Evolutionary conservation across 371 early-diverging fungal species (phyloP), one percentile per base, ranked within the genome.

Genomic region (Mortierella sp.): DNA sequence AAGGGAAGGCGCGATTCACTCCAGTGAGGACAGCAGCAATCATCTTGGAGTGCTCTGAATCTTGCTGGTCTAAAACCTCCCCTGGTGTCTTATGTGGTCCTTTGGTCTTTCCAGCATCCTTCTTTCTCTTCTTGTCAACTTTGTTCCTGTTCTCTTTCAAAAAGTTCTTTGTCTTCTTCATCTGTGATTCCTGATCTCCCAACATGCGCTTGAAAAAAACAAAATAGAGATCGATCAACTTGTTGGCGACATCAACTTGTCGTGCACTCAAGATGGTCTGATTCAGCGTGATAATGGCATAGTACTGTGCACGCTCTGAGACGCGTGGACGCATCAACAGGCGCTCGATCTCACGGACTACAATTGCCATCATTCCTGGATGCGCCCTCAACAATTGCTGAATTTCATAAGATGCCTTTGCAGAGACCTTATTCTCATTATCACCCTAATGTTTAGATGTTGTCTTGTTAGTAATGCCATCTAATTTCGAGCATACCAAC

Each of bases 1-100:
- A 98, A 26, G 97, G 97, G 84, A 97, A 95, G 12, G 97, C 96
- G 55, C 99, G 95, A 76, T 97, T 97, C 42, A 98, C 91, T 70
- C 99, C 99, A 0, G 98, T 97, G 55, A 98, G 85, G 31, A 98
- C 86, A 5, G 95, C 97, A n/a, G 94, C 93, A 83, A 98, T 89
- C 87, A 96, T 92, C 78, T 95, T 95, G 22, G 92, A 83, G 66
- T 91, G 89, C 56, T 91, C 91, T 22, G 93, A 89, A 40, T 91
- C 93, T 43, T 87, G 84, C 34, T 88, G 83, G 49, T 85, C 75
- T 61, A 72, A 58, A 60, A 73, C 73, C 74, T 85, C 70, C 65
- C 82, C 74, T 61, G 86, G 61, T 29, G 73, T 72, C 47, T 68
- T 74, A 47, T 66, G 73, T 17, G 68, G 76, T 35, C 87, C 82